Evolutionary conservation across 1,284 basidiomycete genomes (phyloP).

Genomic region (Irpex sp.): DNA sequence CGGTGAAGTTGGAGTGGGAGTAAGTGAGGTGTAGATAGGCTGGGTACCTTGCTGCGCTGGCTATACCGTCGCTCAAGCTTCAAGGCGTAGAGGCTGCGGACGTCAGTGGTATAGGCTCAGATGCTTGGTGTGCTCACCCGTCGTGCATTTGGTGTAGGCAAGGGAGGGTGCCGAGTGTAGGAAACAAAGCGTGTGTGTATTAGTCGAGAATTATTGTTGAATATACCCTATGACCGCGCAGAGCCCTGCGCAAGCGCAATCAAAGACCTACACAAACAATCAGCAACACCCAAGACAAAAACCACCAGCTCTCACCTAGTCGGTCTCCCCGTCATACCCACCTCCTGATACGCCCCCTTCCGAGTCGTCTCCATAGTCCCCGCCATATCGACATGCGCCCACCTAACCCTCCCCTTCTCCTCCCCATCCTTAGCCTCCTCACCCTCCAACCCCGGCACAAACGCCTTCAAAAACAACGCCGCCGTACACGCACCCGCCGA

Average conservation of each 20-base stretch:
- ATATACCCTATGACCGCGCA: neutral
- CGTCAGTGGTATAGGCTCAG: no score
- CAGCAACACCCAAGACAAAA: neutral
- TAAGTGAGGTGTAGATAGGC: no score
- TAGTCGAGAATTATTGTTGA: no score
- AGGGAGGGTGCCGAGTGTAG: no score
- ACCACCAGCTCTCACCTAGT: no score
- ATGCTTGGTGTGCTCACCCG: no score
- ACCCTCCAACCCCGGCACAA: conserved; percentile 68
- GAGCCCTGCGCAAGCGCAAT: neutral
- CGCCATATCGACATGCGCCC: conserved; percentile 86
- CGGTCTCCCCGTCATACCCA: conserved; percentile 77
- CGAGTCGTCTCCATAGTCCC: conserved; percentile 72
- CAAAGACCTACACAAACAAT: neutral
- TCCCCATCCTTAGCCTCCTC: conserved; percentile 37
- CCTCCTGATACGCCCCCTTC: conserved; percentile 59
- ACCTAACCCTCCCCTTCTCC: conserved; percentile 45
- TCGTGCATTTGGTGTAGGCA: no score
- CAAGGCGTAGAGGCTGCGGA: no score
- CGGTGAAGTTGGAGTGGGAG: no score
- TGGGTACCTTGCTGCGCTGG: no score
- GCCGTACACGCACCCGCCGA: conserved; percentile 79
- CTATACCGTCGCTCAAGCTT: no score
- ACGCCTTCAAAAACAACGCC: conserved; percentile 82
- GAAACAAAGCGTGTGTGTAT: no score